Percentiles rank a stretch among this genome's conserved stretches.
Evolutionary conservation across 2,329 filamentous ascomycete genomes (phyloP).

Genomic region (Calonectria hongkongensis): DNA sequence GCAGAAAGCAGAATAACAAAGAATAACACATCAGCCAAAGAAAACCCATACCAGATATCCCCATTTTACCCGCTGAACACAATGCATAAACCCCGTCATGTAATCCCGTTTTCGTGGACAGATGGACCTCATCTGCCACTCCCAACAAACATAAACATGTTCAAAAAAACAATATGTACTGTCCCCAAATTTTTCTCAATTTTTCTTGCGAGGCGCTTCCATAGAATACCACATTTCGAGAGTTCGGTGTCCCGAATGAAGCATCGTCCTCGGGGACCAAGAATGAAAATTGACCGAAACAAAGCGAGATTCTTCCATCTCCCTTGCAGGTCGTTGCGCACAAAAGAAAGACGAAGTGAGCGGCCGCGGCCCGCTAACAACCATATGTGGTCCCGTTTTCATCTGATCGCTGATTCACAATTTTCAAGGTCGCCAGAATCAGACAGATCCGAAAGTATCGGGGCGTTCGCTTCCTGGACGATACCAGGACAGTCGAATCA

Average conservation of each 20-base stretch:
- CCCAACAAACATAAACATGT: conserved; percentile 49
- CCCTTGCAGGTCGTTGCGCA: conserved; percentile 41
- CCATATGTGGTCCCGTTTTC: conserved; percentile 41
- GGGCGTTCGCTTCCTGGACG: neutral
- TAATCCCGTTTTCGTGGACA: conserved; percentile 56
- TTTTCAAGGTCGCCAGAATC: conserved; percentile 26
- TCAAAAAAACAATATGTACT: conserved; percentile 54
- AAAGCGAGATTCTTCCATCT: conserved; percentile 35
- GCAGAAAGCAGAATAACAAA: conserved; percentile 41
- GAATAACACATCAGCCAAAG: conserved; percentile 49
- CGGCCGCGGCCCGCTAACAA: conserved; percentile 37
- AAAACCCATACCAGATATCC: conserved; percentile 52
- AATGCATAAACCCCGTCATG: conserved; percentile 62
- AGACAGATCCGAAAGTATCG: neutral
- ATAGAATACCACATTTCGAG: neutral
- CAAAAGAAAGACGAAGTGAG: conserved; percentile 45
- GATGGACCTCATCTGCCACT: conserved; percentile 47
- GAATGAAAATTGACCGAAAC: conserved; percentile 38
- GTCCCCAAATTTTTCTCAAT: conserved; percentile 53
- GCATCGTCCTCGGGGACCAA: conserved; percentile 31
- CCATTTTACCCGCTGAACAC: conserved; percentile 60
- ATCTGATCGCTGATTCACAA: conserved; percentile 27
- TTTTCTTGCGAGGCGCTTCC: conserved; percentile 31
- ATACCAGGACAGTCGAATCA: neutral
- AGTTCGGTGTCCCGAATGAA: neutral